Evolutionary conservation across 2,329 filamentous ascomycete species (phyloP).

Genomic region (Fusarium armeniacum): DNA sequence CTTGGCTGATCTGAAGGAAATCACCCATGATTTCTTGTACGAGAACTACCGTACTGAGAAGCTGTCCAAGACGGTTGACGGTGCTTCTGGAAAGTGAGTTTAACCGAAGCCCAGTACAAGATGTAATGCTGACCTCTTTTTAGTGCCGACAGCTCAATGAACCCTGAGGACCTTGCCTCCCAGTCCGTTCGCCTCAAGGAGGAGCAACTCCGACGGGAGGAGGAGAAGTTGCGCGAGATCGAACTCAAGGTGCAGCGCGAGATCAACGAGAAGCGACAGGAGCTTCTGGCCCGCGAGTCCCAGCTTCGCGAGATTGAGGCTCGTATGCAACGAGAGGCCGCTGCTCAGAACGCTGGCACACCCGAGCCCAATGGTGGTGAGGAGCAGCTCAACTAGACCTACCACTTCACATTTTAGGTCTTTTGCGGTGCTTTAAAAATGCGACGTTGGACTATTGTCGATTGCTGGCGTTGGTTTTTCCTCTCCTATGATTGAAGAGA

Average conservation of each 20-base stretch:
- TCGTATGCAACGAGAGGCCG: conserved; percentile 91
- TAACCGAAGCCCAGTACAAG: not conserved
- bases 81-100: conserved; percentile 87
- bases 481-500: conserved; percentile 59
- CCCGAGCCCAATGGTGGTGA: conserved; percentile 70
- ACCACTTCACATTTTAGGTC: conserved; percentile 50
- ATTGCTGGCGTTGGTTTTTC: conserved; percentile 65
- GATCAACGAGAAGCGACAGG: conserved; percentile 99
- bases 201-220: conserved; percentile 97
- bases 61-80: conserved; percentile 98
- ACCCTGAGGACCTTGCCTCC: conserved; percentile 95
- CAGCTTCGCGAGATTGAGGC: conserved; percentile 99
- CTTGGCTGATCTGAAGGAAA: conserved; percentile 98
- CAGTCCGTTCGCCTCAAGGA: conserved; percentile 99
- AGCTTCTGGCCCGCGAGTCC: conserved; percentile 95
- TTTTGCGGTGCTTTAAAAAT: conserved; percentile 55
- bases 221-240: conserved; percentile 99
- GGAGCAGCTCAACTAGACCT: conserved; percentile 62
- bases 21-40: conserved; percentile 99
- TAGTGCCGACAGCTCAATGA: conserved; percentile 84
- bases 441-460: conserved; percentile 62
- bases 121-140: conserved; percentile 51
- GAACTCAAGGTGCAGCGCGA: conserved; percentile 99
- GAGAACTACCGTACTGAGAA: conserved; percentile 99
- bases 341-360: conserved; percentile 60